Base-by-base conservation (phyloP, 2,329 filamentous ascomycete genomes). In the Aspergillus fumigatiaffinis region DNA sequence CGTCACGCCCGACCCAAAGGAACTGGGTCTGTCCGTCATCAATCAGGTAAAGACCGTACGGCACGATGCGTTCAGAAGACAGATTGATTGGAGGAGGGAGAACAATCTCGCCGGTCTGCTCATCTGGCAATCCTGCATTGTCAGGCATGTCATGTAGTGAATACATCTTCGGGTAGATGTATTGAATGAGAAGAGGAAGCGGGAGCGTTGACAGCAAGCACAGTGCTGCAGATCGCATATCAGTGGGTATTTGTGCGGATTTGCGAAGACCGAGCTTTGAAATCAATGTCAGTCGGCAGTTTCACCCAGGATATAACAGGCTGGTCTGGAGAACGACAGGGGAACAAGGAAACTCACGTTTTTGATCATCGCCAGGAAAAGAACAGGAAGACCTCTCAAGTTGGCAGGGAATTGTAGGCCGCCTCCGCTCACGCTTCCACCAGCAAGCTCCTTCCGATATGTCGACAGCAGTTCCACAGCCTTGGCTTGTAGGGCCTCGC, bases 21-120 rank as follows among this genome's bases (percentile, higher is more conserved):
- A 99, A 99, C 73, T 99, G 94, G 5, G 91, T 97, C 76, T 97
- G 93, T 2, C 92, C 92, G 69, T 99, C 94, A 68, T 99, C 94
- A 67, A 99, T 94, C 57, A 99, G 84, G 75, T 99, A 99, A 20
- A 99, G 80, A 28, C 94, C 94, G 70, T 95, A 96, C 0, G 92
- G 85, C 3, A 91, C 90, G 51, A 99, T 84, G 50, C 89, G 86
- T 73, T 93, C 91, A 1, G 92, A 96, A 3, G 91, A 92, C 57
- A 97, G 82, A 73, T 97, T 97, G 68, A 91, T 67, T 0, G 90
- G 82, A 4, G 90, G 91, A 25, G 94, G 94, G 54, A 99, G 86
- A 51, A 91, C 83, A 62, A 96, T 97, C 68, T 95, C 90, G 67
- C 91, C 92, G 2, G 91, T 96, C 70, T 90, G 85, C 32, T 88